These are phyloP conservation scores for Corylus americana DNA, from an alignment of 306 rosid genomes.

Conservation along the genomic window DNA sequence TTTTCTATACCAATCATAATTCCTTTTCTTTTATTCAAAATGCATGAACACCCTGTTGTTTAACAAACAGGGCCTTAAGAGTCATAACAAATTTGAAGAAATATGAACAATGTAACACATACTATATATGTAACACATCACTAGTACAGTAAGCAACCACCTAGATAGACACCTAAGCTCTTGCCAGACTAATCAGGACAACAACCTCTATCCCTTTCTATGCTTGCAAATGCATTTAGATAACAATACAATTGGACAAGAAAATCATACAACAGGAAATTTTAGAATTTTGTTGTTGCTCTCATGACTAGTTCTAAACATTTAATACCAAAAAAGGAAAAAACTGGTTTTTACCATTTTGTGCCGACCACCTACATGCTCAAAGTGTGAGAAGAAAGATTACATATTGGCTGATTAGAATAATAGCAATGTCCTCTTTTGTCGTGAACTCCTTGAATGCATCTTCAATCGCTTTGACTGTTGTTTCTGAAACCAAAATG, in stretches of 20 bases:
- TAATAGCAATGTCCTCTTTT: conserved; percentile 78
- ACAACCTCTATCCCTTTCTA: background rate
- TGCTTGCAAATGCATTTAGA: background rate
- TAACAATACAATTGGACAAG: background rate
- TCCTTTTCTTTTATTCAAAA: too few relatives aligned
- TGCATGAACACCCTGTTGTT: too few relatives aligned
- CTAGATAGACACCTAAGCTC: background rate
- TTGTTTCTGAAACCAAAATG: conserved; percentile 58
- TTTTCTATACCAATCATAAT: too few relatives aligned
- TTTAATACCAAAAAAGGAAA: background rate
- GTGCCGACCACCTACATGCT: background rate
- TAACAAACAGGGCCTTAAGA: background rate
- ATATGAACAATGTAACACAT: background rate
- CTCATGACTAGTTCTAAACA: background rate
- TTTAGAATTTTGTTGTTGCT: background rate
- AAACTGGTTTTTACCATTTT: background rate
- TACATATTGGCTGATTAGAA: conserved; percentile 94
- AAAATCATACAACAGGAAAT: background rate
- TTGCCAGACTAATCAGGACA: background rate
- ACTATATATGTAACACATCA: background rate
- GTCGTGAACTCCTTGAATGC: conserved; percentile 89
- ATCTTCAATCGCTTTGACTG: conserved; percentile 93
- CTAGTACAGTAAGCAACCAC: background rate
- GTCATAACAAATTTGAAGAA: background rate
- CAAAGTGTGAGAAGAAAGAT: conserved; percentile 33